Evolutionary conservation across 2,329 filamentous ascomycete genomes (phyloP).

Genomic region (Xylogone sp.): DNA sequence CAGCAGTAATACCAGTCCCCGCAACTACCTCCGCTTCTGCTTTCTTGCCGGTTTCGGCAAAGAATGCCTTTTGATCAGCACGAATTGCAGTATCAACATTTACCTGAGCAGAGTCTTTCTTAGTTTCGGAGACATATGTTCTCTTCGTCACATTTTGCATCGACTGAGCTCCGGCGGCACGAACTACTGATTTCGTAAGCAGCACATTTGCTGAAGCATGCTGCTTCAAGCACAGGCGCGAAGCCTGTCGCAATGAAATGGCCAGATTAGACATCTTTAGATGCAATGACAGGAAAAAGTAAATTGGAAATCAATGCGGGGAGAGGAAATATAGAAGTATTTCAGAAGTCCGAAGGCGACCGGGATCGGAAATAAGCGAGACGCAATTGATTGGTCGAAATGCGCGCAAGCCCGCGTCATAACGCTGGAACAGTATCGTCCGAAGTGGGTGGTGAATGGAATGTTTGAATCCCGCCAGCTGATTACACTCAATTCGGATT

Average conservation of each 20-base stretch:
- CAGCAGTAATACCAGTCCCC: conserved; percentile 20
- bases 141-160: conserved; percentile 38
- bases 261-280: conserved; percentile 24
- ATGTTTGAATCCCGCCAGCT: background rate
- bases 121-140: conserved; percentile 81
- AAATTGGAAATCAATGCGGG: background rate
- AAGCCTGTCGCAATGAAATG: conserved; percentile 28
- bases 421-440: background rate
- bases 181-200: conserved; percentile 17
- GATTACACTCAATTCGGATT: background rate
- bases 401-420: background rate
- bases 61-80: conserved; percentile 80
- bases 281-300: conserved; percentile 6
- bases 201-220: conserved; percentile 18
- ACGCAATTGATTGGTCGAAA: background rate
- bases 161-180: conserved; percentile 17
- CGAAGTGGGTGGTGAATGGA: background rate
- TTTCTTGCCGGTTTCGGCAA: conserved; percentile 39
- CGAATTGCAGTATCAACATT: conserved; percentile 79
- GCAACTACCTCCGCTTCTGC: conserved; percentile 21
- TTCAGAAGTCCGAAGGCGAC: background rate
- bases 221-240: conserved; percentile 26
- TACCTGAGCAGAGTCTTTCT: conserved; percentile 75
- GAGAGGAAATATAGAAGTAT: conserved; percentile 1
- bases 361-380: background rate